phyloP scores from a whole-genome alignment of 139 green algal species.

The Chlamydomonas eustigma region DNA sequence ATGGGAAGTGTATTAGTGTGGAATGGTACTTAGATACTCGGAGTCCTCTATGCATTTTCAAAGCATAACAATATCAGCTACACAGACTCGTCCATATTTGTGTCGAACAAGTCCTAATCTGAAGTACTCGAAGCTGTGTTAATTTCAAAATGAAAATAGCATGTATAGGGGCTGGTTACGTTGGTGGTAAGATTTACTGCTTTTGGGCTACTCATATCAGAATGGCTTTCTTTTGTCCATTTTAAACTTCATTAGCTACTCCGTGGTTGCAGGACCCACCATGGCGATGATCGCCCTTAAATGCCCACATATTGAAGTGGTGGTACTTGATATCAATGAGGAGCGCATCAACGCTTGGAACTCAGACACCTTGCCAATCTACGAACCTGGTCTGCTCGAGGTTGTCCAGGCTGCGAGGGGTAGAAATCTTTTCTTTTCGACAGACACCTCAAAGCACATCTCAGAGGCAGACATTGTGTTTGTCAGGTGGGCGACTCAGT shows the following conservation, averaged over 20 bases:
- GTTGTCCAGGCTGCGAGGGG: slow-evolving; percentile 78
- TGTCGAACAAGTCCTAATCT: no score
- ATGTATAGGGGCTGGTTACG: slow-evolving; percentile 82
- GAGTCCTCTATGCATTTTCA: no score
- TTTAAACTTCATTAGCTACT: no score
- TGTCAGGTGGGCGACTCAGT: slow-evolving; percentile 61
- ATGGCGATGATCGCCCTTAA: slow-evolving; percentile 95
- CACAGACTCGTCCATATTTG: no score
- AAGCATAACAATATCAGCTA: no score
- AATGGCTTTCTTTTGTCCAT: no score
- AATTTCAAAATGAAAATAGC: slow-evolving; percentile 58
- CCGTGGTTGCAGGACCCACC: slow-evolving; percentile 51
- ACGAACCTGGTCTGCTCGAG: slow-evolving; percentile 94
- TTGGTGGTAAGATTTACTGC: slow-evolving; percentile 69
- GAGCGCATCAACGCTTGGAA: slow-evolving; percentile 85
- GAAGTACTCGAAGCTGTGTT: no score
- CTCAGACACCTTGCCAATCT: slow-evolving; percentile 95
- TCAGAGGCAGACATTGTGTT: slow-evolving; percentile 96
- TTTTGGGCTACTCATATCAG: no score
- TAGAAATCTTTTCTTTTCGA: slow-evolving; percentile 97
- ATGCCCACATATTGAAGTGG: slow-evolving; percentile 91
- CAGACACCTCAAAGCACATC: slow-evolving; percentile 90
- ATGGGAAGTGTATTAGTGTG: no score
- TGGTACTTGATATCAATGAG: slow-evolving; percentile 66
- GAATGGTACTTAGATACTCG: no score